Conservation (phyloP, 2,329 filamentous ascomycete species). For the Talaromyces sp. region DNA sequence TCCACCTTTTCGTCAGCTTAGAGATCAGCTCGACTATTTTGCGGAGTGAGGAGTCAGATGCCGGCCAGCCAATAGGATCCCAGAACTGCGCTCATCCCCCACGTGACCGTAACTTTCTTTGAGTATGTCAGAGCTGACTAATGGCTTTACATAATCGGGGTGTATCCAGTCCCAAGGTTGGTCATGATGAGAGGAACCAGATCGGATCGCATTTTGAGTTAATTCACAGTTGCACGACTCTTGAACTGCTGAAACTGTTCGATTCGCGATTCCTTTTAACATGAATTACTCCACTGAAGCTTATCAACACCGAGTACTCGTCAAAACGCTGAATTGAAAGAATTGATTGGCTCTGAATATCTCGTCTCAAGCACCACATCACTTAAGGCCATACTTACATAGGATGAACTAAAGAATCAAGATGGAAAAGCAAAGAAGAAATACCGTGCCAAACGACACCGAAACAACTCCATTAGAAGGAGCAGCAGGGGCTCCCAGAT, state of each 20-base stretch:
- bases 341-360: background rate
- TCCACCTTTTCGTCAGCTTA: too few species aligned
- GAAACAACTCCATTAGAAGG: conserved; percentile 22
- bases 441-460: background rate
- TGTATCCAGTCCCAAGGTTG: too few species aligned
- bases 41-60: too few species aligned
- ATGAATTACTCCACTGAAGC: background rate
- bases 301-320: background rate
- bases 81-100: too few species aligned
- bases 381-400: too few species aligned
- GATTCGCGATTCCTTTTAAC: background rate
- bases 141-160: too few species aligned
- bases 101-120: too few species aligned
- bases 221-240: background rate
- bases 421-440: background rate
- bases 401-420: background rate
- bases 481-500: conserved; percentile 17
- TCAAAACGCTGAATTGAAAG: background rate
- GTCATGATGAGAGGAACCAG: too few species aligned
- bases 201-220: too few species aligned
- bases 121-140: too few species aligned
- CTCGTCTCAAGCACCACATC: background rate
- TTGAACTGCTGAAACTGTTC: background rate
- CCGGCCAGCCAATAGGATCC: too few species aligned
- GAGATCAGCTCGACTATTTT: too few species aligned